Conservation (phyloP, 257 asterid genomes). For the Penstemon davidsonii region DNA sequence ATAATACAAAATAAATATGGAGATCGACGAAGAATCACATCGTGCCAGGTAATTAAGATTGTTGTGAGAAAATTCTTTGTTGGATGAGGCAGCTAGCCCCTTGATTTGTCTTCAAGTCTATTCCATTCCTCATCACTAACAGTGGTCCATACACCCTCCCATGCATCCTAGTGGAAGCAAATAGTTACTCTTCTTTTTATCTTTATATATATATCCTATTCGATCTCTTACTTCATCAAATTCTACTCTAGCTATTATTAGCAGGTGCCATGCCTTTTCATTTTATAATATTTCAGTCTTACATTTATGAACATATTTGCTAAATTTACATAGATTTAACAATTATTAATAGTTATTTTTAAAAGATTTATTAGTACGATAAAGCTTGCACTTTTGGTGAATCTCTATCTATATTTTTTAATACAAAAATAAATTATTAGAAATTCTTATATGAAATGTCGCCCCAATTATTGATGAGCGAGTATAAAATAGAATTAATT, state of each 20-base stretch:
- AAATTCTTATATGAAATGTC: too few relatives aligned
- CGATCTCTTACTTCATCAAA: background rate
- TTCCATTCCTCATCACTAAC: conserved; percentile 48
- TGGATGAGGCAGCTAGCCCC: background rate
- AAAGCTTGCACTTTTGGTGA: too few relatives aligned
- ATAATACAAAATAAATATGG: conserved; percentile 21
- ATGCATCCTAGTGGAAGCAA: conserved; percentile 44
- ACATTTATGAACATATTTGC: background rate
- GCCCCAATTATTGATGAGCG: too few relatives aligned
- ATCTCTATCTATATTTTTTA: background rate
- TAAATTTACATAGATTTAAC: too few relatives aligned
- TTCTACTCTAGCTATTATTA: conserved; percentile 5
- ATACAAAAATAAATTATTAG: conserved; percentile 14
- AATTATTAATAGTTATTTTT: too few relatives aligned
- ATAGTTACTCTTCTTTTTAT: conserved; percentile 2
- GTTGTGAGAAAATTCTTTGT: background rate
- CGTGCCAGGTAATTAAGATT: conserved; percentile 15
- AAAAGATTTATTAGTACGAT: too few relatives aligned
- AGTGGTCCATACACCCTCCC: conserved; percentile 64
- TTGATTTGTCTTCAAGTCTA: conserved; percentile 36
- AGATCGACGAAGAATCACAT: conserved; percentile 1
- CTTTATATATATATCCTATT: conserved; percentile 8
- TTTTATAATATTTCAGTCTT: background rate
- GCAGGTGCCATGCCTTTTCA: conserved; percentile 14
- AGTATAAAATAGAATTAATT: too few relatives aligned